Evolutionary conservation across 2,329 filamentous ascomycete genomes (phyloP), one percentile per base, ranked within the genome.

Genomic region (Corinectria fuckeliana): DNA sequence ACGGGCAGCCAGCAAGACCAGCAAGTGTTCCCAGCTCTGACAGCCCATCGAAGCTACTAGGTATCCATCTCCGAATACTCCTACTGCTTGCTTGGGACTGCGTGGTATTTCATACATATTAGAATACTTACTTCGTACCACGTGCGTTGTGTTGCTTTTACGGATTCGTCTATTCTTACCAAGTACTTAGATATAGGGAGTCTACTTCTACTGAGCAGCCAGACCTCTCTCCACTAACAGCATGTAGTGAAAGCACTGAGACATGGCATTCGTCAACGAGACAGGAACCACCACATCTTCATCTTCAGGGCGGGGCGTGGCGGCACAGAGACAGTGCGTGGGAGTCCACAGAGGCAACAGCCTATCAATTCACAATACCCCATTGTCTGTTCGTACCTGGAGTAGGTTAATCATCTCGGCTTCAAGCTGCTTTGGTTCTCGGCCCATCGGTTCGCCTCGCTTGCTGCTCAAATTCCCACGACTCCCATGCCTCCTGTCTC

Each of bases 401-500:
- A 38, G 38, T 32, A 54, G 32, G 30, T 18, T 16, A 14, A 16
- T 21, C 28, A 28, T 41, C 36, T 48, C 41, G 51, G 34, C n/a
- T n/a, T n/a, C n/a, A n/a, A n/a, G 30, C 28, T 48, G 41, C 38
- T 48, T 21, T 38, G 23, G 23, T 30, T 42, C 50, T 50, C 39
- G 34, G 50, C 23, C 32, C 38, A 38, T 45, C 45, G 50, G 50
- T 54, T 59, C 30, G 45, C 45, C 56, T 54, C 56, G 32, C 32
- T 45, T 47, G 42, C 25, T 23, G 34, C n/a, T 32, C 32, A n/a
- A 18, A 9, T 28, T 28, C 26, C 26, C 34, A 41, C 42, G 34
- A 49, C 34, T 42, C 50, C 42, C 49, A 42, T 53, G 50, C 45
- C 50, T 55, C 18, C 11, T 50, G 28, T 18, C 25, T 25, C 34